These are phyloP conservation scores for Trichoderma sp. DNA, from an alignment of 2,329 filamentous ascomycete genomes.

Conservation along the genomic window DNA sequence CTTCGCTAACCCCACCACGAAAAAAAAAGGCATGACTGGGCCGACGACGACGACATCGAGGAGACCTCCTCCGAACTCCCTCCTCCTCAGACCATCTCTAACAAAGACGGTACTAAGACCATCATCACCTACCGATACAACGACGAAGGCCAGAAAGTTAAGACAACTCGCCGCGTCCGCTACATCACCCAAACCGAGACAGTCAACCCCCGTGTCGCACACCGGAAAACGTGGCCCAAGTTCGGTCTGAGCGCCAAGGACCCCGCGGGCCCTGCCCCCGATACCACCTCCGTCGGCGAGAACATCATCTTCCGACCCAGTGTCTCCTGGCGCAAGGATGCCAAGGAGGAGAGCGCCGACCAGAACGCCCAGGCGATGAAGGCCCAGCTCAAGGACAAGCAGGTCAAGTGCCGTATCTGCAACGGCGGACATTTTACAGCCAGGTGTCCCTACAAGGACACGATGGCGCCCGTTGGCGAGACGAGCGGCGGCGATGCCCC, in stretches of 20 bases:
- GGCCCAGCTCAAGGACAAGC: slow-evolving; percentile 93
- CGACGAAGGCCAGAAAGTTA: slow-evolving; percentile 93
- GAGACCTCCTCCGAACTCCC: slow-evolving; percentile 71
- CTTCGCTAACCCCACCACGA: slow-evolving; percentile 42
- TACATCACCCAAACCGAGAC: slow-evolving; percentile 88
- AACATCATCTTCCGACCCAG: slow-evolving; percentile 97
- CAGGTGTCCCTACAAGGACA: slow-evolving; percentile 99
- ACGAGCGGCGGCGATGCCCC: slow-evolving; percentile 55
- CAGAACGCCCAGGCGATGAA: slow-evolving; percentile 73
- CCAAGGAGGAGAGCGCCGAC: slow-evolving; percentile 76
- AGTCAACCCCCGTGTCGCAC: slow-evolving; percentile 94
- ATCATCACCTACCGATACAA: slow-evolving; percentile 87
- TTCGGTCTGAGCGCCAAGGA: slow-evolving; percentile 91
- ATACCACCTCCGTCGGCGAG: slow-evolving; percentile 92
- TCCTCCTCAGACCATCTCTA: slow-evolving; percentile 82
- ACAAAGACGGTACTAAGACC: slow-evolving; percentile 98
- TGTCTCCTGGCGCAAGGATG: slow-evolving; percentile 90
- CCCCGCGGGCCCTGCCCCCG: slow-evolving; percentile 74
- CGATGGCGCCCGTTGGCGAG: slow-evolving; percentile 85
- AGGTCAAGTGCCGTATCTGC: slow-evolving; percentile 99
- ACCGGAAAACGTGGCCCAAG: slow-evolving; percentile 90
- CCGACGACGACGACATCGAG: slow-evolving; percentile 91
- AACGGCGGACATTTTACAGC: slow-evolving; percentile 99
- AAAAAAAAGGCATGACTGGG: slow-evolving; percentile 74
- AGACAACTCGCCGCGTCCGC: slow-evolving; percentile 94